Conservation (phyloP, 139 green algal genomes). For the Astrephomene gubernaculifera region DNA sequence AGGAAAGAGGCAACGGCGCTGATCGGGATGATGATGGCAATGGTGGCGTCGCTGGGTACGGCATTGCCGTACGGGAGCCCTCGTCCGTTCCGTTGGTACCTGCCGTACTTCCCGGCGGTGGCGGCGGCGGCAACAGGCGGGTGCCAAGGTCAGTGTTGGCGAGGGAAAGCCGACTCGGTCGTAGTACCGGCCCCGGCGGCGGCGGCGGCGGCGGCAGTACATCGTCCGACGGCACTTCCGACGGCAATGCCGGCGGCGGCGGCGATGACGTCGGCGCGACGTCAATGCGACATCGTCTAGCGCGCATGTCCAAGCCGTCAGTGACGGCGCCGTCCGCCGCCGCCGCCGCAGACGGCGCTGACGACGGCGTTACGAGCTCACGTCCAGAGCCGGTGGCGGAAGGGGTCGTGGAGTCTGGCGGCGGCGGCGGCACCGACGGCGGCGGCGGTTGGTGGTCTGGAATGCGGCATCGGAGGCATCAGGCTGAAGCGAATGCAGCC, state of each 20-base stretch:
- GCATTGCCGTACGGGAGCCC: neutral
- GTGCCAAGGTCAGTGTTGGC: constrained; percentile 24
- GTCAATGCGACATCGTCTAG: constrained; percentile 13
- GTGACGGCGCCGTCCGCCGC: neutral
- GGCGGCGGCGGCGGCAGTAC: neutral
- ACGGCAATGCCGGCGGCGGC: neutral
- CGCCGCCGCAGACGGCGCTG: neutral
- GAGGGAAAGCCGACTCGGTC: constrained; percentile 18
- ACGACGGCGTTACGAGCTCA: no score
- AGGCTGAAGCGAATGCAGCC: constrained; percentile 3
- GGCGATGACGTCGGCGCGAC: neutral
- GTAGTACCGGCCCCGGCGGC: neutral
- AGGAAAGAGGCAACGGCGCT: neutral
- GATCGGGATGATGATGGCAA: neutral
- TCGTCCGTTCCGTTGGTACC: neutral
- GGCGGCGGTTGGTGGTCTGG: neutral
- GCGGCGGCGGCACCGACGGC: neutral
- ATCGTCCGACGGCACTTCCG: no score
- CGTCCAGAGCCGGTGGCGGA: no score
- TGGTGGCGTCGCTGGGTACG: neutral
- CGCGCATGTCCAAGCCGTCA: constrained; percentile 3
- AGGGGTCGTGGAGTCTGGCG: no score
- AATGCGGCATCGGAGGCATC: constrained; percentile 10
- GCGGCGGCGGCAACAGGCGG: neutral
- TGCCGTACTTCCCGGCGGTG: neutral